Percentiles rank a stretch among this genome's conserved stretches.
Conservation (phyloP, 164 flowering plant species). For the Cinnamomum micranthum region DNA sequence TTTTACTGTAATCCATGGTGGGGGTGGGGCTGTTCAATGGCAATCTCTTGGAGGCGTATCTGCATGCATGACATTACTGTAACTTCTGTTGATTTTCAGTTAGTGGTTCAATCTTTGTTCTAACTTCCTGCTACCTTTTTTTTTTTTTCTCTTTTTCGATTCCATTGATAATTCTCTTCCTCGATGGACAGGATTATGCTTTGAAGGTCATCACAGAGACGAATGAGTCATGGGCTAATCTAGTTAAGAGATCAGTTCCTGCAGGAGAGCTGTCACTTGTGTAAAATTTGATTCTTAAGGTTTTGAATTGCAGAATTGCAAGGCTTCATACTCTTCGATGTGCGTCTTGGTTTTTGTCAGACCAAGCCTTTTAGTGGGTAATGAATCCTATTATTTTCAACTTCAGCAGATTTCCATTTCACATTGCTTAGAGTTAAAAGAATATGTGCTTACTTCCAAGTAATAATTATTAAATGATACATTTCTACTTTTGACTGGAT, state of each 20-base stretch:
- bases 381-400: not conserved
- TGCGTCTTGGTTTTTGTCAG: not conserved
- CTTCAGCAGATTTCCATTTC: not conserved
- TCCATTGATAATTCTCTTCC: not conserved
- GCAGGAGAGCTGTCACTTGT: conserved; percentile 85
- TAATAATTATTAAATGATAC: not conserved
- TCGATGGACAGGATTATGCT: conserved; percentile 68
- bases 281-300: conserved; percentile 22
- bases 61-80: no score
- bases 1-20: no score
- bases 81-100: not conserved
- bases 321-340: no score
- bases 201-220: conserved; percentile 79
- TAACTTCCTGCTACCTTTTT: no score
- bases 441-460: not conserved
- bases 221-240: conserved; percentile 90
- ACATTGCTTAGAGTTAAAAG: not conserved
- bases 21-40: no score
- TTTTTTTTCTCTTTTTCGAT: no score
- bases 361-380: not conserved
- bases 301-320: not conserved
- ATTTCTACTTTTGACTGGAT: not conserved
- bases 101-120: no score
- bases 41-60: no score
- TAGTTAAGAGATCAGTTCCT: conserved; percentile 71